Conservation (phyloP, 129 eudicot genomes). For the Cynara cardunculus region DNA sequence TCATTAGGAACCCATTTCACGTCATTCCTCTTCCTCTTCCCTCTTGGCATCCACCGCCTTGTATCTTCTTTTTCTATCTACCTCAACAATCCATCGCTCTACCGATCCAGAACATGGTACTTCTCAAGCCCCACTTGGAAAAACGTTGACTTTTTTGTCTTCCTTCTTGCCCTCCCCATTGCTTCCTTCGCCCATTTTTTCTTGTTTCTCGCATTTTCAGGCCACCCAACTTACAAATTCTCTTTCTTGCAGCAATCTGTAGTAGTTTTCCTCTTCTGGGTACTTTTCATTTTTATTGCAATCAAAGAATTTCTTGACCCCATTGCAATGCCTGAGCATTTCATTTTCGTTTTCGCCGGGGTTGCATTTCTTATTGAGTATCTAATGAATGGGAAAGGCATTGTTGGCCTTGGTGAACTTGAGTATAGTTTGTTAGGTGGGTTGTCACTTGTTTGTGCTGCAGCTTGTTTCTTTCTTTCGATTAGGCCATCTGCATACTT, state of each 20-base stretch:
- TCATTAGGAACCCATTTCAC: conserved; percentile 60
- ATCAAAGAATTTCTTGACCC: conserved; percentile 41
- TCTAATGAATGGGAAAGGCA: conserved; percentile 51
- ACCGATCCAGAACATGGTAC: conserved; percentile 64
- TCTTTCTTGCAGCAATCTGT: conserved; percentile 62
- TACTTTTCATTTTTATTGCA: conserved; percentile 42
- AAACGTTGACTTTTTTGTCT: conserved; percentile 55
- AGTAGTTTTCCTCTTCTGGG: conserved; percentile 72
- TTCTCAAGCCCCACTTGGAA: conserved; percentile 61
- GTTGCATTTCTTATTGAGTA: conserved; percentile 52
- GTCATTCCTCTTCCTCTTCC: conserved; percentile 58
- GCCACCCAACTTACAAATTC: conserved; percentile 55
- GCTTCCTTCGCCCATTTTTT: conserved; percentile 47
- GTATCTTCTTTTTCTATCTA: conserved; percentile 41
- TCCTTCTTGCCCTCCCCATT: conserved; percentile 58
- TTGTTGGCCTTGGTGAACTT: conserved; percentile 49
- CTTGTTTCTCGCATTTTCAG: conserved; percentile 56
- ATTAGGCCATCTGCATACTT: conserved; percentile 48
- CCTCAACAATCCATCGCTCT: conserved; percentile 61
- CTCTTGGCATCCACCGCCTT: conserved; percentile 59
- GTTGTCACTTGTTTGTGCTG: conserved; percentile 58
- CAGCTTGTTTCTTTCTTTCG: conserved; percentile 59
- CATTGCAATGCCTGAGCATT: conserved; percentile 42
- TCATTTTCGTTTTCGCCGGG: conserved; percentile 49
- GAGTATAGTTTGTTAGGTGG: conserved; percentile 52